Evolutionary conservation across 805 yeast species (phyloP), one percentile per base, ranked within the genome.

Genomic region (Blastobotrys peoriensis): DNA sequence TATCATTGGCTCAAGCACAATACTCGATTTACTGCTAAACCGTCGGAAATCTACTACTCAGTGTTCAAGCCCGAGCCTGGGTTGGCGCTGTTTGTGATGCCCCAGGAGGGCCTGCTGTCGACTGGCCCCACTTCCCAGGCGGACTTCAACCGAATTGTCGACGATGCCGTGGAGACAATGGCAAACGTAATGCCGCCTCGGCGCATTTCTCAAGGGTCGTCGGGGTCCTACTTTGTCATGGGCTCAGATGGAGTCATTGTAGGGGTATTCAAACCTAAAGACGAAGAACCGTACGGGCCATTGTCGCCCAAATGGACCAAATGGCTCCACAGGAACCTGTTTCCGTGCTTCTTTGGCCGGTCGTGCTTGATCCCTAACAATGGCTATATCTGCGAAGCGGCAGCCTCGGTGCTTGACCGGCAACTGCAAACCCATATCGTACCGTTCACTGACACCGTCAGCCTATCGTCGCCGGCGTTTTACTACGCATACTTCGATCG

Each of bases 201-300:
- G 40, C 61, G 83, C 42, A 81, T 83, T 4, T 55, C 77, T 20
- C 72, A 77, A 16, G 89, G 89, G 0, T 79, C 86, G 1, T 78
- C 85, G 0, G 89, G 89, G 1, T 76, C 83, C 43, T 82, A 82
- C 56, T 83, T 82, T 57, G 66, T 81, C 1, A 70, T 64, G 47
- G 64, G 66, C 38, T 48, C 64, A 1, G 25, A 49, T 1, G 60
- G 63, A 27, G 53, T 62, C 35, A 70, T 69, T 9, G 71, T 71
- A 13, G 88, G 81, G 0, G 79, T 83, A 2, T 83, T 83, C 67
- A 83, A 83, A 58, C 89, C 89, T 3, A 81, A 81, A 56, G 87
- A 82, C 60, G 89, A 83, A 59, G 88, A 83, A 53, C 89, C 88
- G 0, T 83, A 83, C 56, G 89, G 88, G 0, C 86, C 87, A 1